Evolutionary conservation across 257 asterid genomes (phyloP), one percentile per base, ranked within the genome.

Genomic region (Gentiana macrophylla): DNA sequence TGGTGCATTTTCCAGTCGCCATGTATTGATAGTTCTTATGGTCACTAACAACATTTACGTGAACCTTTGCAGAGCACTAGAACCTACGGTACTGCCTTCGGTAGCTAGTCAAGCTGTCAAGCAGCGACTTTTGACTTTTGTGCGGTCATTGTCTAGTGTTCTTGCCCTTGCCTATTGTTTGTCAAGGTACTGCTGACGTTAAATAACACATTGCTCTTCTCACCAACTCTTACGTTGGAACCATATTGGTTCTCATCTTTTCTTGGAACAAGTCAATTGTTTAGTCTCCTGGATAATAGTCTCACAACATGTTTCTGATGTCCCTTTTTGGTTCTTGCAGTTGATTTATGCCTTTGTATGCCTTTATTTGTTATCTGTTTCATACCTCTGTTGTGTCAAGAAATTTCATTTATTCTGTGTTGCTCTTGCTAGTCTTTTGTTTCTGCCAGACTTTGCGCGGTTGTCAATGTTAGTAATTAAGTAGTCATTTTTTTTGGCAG

Each of bases 91-190:
- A 37, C 58, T 65, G 6, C 59, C 68, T 34, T 61, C 76, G 37
- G 60, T 55, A 3, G 54, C 62, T 35, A 71, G 76, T 50, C 72
- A 65, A 64, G 65, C 51, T 65, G 69, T 71, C 66, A 71, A 65
- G 71, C 65, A 52, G 48, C 64, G 72, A 8, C 62, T 71, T 47
- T 45, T 71, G 65, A 65, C 53, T 50, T 71, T 71, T 52, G 49
- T 57, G 43, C 67, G 76, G 43, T 71, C 76, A 41, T 35, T 71
- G 12, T 65, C 76, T 8, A 71, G 72, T 3, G 72, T 71, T 44
- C 37, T 71, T 24, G 72, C 76, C 47, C 66, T 66, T 50, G 68
- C 76, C 43, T 71, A 65, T 52, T 65, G 76, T 57, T 57, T 65
- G 43, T 61, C 72, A 11, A 71, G 76, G 76, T 71, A 66, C 57